Evolutionary conservation across 495 filamentous ascomycete genomes (phyloP), one percentile per base, ranked within the genome.

Genomic region (Penicillium alfredii): DNA sequence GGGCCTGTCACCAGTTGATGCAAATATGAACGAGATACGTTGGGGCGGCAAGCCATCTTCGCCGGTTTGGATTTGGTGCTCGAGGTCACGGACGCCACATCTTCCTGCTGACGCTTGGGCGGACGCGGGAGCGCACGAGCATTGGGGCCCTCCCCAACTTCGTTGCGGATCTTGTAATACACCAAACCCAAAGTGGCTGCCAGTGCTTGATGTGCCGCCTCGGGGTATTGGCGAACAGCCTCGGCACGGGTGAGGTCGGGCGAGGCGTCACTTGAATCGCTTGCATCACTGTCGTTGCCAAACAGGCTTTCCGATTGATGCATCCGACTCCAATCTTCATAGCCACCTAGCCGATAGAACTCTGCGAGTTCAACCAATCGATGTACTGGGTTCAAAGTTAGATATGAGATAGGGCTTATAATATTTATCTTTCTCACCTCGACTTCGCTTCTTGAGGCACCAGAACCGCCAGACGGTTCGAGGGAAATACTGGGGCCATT

Each of bases 111-210:
- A 19, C 61, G 54, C 44, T 68, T 68, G 2, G 55, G 52, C 8
- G 63, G 54, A 14, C 61, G 55, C 12, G 38, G 35, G 15, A 58
- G n/a, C n/a, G n/a, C 42, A 3, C 34, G 54, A 3, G 49, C 38
- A 28, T 51, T 48, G 1, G 50, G 56, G 2, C 54, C 56, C 19
- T 65, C 64, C 1, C 64, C 61, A 4, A 62, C 58, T 34, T 65
- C 60, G 23, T 68, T 68, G 6, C 61, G 61, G 23, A 68, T 68
- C 43, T 65, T 65, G 38, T 62, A 63, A 37, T 65, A 68, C 3
- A 64, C 55, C 13, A 68, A 43, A 17, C 64, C 64, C 8, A 65
- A 32, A 3, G 53, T 63, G n/a, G 61, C 64, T 12, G 64, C 64
- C 1, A 68, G 47, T 1, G 64, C 64, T 41, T 65, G 64, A 33